Evolutionary conservation across 352 stramenopile genomes (phyloP).

Genomic region (Heterotrichella gracilis): DNA sequence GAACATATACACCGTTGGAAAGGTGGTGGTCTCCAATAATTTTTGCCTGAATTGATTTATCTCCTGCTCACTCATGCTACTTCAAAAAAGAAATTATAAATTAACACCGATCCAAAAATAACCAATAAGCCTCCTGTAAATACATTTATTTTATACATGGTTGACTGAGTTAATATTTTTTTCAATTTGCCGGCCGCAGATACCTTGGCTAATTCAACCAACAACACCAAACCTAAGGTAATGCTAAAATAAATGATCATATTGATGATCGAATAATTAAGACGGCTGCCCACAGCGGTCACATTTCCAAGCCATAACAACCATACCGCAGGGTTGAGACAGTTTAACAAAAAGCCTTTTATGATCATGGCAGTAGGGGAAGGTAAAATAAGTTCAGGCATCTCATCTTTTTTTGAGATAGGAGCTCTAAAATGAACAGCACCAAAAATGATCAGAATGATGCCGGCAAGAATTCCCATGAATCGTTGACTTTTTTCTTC

Average conservation of each 20-base stretch:
- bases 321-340: not conserved
- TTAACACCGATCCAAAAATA: conserved; percentile 4
- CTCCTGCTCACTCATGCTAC: not conserved
- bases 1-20: not conserved
- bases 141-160: not conserved
- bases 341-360: conserved; percentile 1
- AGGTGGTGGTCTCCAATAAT: not conserved
- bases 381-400: not conserved
- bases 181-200: not conserved
- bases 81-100: conserved; percentile 5
- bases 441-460: conserved; percentile 2
- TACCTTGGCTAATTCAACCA: not conserved
- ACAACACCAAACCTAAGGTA: not conserved
- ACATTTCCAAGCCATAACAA: not conserved
- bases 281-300: not conserved
- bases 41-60: not conserved
- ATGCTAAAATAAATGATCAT: not conserved
- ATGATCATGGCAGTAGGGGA: not conserved
- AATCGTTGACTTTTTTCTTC: not conserved
- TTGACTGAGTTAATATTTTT: not conserved
- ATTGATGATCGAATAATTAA: not conserved
- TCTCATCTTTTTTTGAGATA: not conserved
- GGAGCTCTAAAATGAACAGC: not conserved
- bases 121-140: not conserved
- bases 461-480: not conserved